phyloP scores from a whole-genome alignment of 2,329 filamentous ascomycete genomes.

The Dactylellina drechsleri region DNA sequence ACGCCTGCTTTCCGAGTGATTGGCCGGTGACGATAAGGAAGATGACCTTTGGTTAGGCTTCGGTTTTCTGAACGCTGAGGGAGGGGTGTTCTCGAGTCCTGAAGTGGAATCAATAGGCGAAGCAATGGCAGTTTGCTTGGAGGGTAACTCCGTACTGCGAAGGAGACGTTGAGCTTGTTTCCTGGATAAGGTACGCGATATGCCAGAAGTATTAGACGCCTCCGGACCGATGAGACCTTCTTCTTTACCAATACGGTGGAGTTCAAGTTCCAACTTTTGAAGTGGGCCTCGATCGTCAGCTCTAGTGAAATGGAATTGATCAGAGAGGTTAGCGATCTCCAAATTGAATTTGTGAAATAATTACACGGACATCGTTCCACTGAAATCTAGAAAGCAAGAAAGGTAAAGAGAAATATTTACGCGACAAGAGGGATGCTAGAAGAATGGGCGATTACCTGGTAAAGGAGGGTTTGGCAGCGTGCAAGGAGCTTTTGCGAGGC shows the following conservation, averaged over 20 bases:
- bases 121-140: slow-evolving; percentile 42
- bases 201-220: slow-evolving; percentile 36
- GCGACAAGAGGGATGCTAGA: neutral
- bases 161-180: slow-evolving; percentile 57
- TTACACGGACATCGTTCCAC: neutral
- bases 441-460: slow-evolving; percentile 49
- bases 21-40: slow-evolving; percentile 36
- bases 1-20: slow-evolving; percentile 41
- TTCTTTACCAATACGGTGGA: slow-evolving; percentile 94
- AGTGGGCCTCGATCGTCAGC: slow-evolving; percentile 88
- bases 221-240: slow-evolving; percentile 70
- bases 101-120: slow-evolving; percentile 38
- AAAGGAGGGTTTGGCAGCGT: slow-evolving; percentile 46
- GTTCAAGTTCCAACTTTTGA: slow-evolving; percentile 88
- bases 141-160: slow-evolving; percentile 57
- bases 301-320: slow-evolving; percentile 60
- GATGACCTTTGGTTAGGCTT: slow-evolving; percentile 29
- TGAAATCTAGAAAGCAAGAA: neutral
- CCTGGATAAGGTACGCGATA: slow-evolving; percentile 56
- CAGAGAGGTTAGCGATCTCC: neutral
- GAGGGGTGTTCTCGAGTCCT: slow-evolving; percentile 14
- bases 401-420: neutral
- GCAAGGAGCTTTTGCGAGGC: slow-evolving; percentile 50
- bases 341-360: neutral
- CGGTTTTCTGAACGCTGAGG: slow-evolving; percentile 31